A percentile compares a stretch with the other conserved stretches of the same genome.
phyloP scores from a whole-genome alignment of 2,329 filamentous ascomycete species.

The Aspergillus quadrilineatus region DNA sequence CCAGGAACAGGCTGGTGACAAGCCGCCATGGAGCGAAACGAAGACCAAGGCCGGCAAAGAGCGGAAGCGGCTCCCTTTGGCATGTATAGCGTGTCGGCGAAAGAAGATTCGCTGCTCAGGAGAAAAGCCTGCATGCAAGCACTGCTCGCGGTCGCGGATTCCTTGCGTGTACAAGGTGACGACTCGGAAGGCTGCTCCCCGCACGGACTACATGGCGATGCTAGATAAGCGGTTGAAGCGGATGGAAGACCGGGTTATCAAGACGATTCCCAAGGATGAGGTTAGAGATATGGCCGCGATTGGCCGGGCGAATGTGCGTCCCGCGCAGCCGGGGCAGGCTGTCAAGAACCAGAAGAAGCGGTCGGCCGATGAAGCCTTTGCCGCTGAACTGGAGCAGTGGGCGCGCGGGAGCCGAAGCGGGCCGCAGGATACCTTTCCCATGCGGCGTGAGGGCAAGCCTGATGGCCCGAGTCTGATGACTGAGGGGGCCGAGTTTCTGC shows the following conservation, averaged over 20 bases:
- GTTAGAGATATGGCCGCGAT: slow-evolving; percentile 67
- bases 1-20: slow-evolving; percentile 52
- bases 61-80: slow-evolving; percentile 84
- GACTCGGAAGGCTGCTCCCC: slow-evolving; percentile 85
- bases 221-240: slow-evolving; percentile 90
- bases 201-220: slow-evolving; percentile 99
- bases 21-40: slow-evolving; percentile 73
- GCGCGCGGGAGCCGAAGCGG: slow-evolving; percentile 58
- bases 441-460: slow-evolving; percentile 60
- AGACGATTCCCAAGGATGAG: slow-evolving; percentile 86
- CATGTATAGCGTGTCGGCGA: slow-evolving; percentile 90
- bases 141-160: slow-evolving; percentile 86
- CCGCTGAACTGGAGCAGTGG: slow-evolving; percentile 78
- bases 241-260: slow-evolving; percentile 98
- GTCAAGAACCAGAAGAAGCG: slow-evolving; percentile 72
- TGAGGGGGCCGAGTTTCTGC: slow-evolving; percentile 80
- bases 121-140: slow-evolving; percentile 96
- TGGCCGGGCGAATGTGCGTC: slow-evolving; percentile 80
- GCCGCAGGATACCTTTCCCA: slow-evolving; percentile 51
- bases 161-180: slow-evolving; percentile 98
- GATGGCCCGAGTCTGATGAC: slow-evolving; percentile 75
- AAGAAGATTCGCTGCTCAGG: slow-evolving; percentile 99
- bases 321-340: slow-evolving; percentile 61
- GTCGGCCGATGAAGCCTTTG: slow-evolving; percentile 82
- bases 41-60: slow-evolving; percentile 95